Conservation (phyloP, 495 filamentous ascomycete genomes). For the Jackrogersella minutella region DNA sequence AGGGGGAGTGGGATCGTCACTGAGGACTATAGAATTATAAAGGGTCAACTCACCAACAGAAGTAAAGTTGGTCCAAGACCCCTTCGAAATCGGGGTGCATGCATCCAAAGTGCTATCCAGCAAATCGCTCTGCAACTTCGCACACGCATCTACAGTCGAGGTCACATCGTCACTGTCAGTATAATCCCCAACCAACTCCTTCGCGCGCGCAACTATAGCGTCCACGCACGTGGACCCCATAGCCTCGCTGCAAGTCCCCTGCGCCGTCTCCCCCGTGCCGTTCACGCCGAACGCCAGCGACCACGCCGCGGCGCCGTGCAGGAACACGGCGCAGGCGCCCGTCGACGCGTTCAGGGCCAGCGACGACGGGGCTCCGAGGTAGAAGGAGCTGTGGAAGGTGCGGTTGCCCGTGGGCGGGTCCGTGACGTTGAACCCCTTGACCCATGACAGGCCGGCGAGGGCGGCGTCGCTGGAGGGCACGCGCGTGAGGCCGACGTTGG, state of each 20-base stretch:
- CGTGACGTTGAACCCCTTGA: conserved; percentile 30
- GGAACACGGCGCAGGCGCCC: conserved; percentile 34
- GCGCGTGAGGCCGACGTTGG: conserved; percentile 29
- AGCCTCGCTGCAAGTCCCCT: conserved; percentile 37
- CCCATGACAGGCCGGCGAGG: conserved; percentile 38
- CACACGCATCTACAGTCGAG: conserved; percentile 12
- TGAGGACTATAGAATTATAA: not conserved
- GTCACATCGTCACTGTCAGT: not conserved
- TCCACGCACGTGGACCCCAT: conserved; percentile 29
- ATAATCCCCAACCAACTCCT: not conserved
- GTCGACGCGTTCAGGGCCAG: conserved; percentile 4
- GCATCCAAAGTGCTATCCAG: conserved; percentile 11
- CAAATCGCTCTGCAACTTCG: conserved; percentile 20
- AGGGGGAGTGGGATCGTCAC: not conserved
- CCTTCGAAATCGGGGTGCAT: conserved; percentile 9
- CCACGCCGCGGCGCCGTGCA: conserved; percentile 18
- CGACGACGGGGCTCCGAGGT: conserved; percentile 29
- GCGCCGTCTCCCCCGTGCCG: not conserved
- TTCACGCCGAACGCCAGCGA: not conserved
- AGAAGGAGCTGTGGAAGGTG: conserved; percentile 28
- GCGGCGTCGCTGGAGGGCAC: conserved; percentile 1
- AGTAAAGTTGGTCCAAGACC: conserved; percentile 29
- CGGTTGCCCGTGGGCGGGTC: not conserved
- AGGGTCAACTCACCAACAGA: conserved; percentile 29
- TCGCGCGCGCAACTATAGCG: conserved; percentile 24